phyloP scores from a whole-genome alignment of 345 rosid genomes.

The Lenwebbia sp. region DNA sequence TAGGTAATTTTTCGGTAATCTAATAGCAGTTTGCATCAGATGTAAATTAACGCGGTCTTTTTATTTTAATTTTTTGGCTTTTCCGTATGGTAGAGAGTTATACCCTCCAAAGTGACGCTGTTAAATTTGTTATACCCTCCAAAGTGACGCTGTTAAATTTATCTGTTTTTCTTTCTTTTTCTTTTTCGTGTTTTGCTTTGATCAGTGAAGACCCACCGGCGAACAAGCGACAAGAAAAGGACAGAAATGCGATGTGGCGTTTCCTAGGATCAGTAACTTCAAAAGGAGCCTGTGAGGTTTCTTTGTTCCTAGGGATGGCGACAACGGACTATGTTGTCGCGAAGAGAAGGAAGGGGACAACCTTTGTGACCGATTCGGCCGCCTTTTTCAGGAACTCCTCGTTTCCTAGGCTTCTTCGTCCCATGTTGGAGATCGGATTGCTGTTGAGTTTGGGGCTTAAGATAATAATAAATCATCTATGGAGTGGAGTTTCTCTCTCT shows the following conservation, averaged over 20 bases:
- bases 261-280: neutral
- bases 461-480: neutral
- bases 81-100: too few species aligned
- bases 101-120: neutral
- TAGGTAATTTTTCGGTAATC: accelerated
- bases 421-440: neutral
- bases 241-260: neutral
- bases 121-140: neutral
- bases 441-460: neutral
- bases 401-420: neutral
- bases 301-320: neutral
- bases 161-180: neutral
- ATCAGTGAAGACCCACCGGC: neutral
- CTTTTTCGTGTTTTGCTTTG: neutral
- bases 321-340: neutral
- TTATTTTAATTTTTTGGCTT: neutral
- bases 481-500: neutral
- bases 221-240: neutral
- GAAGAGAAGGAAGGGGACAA: neutral
- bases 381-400: neutral
- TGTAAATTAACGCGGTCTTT: neutral
- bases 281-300: neutral
- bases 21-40: accelerated
- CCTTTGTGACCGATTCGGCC: too few species aligned
- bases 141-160: neutral